Base-by-base conservation (phyloP, 2,329 filamentous ascomycete species). In the Monosporascus cannonballus region DNA sequence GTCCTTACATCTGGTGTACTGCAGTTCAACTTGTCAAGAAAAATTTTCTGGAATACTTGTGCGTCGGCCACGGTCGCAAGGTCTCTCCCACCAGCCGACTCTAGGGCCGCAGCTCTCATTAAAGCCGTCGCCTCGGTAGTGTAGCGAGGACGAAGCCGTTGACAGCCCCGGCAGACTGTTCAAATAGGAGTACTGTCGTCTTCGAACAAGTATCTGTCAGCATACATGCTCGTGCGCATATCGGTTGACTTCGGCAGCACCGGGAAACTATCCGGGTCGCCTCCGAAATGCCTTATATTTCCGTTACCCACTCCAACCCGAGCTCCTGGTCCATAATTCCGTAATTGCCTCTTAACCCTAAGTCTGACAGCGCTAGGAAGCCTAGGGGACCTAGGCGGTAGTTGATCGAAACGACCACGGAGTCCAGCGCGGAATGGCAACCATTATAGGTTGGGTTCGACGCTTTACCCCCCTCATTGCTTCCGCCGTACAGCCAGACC, bases 301-400 rank as follows among this genome's bases (percentile, higher is more conserved):
- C 72, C 64, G 49, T 77, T 0, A 79, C 73, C 77, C 77, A 80
- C 42, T 72, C 62, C 3, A 81, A 60, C 2, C 69, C 74, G 7
- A 77, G 71, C 14, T 75, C 67, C 59, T 78, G 76, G 51, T 81
- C 77, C 22, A 76, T 68, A 4, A 79, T 60, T 1, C 76, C 78
- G 14, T 72, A 74, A 54, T 81, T 81, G n/a, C 77, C 67, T 39
- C 69, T 70, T 15, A 79, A 66, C 20, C 70, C 67, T 11, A 74
- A 67, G 34, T 72, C 71, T 5, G 56, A 39, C 18, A 61, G 48
- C 0, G 74, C 69, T 6, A 80, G 65, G 56, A 76, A 80, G 1
- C 77, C 77, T 18, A 78, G 67, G 0, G 72, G 70, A 1, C 76
- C 76, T 2, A 78, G 64, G 5, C 76, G 72, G 52, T 76, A 76